Evolutionary conservation across 139 green algal genomes (phyloP), one percentile per base, ranked within the genome.

Genomic region (Coelastrella sp.): DNA sequence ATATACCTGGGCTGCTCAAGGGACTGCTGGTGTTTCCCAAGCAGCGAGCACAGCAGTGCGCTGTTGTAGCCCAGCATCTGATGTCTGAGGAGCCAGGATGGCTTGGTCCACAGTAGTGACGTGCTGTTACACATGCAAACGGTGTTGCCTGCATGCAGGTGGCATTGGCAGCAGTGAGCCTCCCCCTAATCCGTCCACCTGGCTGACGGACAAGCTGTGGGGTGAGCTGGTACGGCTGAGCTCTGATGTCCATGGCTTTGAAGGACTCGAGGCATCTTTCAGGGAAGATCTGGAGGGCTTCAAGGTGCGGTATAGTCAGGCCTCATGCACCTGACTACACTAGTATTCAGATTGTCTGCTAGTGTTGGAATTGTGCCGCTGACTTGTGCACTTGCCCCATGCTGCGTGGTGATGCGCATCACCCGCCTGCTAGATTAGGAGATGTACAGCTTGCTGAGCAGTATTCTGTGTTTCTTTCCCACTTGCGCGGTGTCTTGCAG

Each of bases 161-260:
- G 95, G 96, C n/a, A 92, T 97, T 14, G 93, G 91, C 20, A 90
- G 96, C 82, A 92, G 92, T 47, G 92, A 97, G 7, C 81, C 92
- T 7, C 92, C 90, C 10, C 82, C 92, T 71, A 97, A 97, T 90
- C 96, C 96, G 11, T 90, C 74, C 5, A 82, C 92, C 47, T 97
- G 95, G 94, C 91, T 97, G 32, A 90, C 82, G 13, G 92, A 96
- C 14, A 95, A 95, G 85, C 92, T 93, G 86, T 98, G 96, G 96
- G 93, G 92, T 17, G 96, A 98, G 93, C 66, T 97, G 92, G 76
- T 90, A 19, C 60, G 86, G 17, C 61, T 94, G 83, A 83, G 91
- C 92, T 17, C 73, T 23, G 80, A 94, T 77, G 65, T 90, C 11
- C 90, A 81, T 94, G 3, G 93, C 84, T 79, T 91, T 74, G 80